Conservation (phyloP, 139 green algal species). For the Chlamydomonas schloesseri region DNA sequence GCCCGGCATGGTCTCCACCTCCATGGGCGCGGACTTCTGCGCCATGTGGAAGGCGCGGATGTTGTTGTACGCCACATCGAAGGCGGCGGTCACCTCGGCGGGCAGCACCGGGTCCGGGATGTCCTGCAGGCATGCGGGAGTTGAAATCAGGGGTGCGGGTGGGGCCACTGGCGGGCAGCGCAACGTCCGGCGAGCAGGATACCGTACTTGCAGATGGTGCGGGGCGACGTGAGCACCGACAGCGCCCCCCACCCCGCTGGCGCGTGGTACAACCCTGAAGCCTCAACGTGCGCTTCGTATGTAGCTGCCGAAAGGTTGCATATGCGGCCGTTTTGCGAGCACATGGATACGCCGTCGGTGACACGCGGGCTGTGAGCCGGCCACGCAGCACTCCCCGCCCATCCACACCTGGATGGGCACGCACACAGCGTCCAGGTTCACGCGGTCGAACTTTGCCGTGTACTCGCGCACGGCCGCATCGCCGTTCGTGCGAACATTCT, state of each 20-base stretch:
- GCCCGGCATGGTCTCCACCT: conserved; percentile 96
- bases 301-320: too few species aligned
- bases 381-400: too few species aligned
- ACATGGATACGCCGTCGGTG: too few species aligned
- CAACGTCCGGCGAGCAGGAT: too few species aligned
- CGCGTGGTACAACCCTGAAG: too few species aligned
- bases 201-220: too few species aligned
- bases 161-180: not conserved
- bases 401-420: conserved; percentile 78
- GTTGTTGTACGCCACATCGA: conserved; percentile 96
- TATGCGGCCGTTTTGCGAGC: too few species aligned
- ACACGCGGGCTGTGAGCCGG: too few species aligned
- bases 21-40: conserved; percentile 77
- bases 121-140: conserved; percentile 70
- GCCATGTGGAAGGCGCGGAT: conserved; percentile 95
- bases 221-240: too few species aligned
- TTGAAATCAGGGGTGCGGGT: not conserved
- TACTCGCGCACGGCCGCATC: conserved; percentile 93
- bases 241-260: too few species aligned
- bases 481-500: conserved; percentile 84
- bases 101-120: conserved; percentile 82
- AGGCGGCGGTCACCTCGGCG: conserved; percentile 81
- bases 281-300: too few species aligned
- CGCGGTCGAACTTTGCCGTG: conserved; percentile 94
- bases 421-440: conserved; percentile 80